A percentile compares a stretch with the other conserved stretches of the same genome.
phyloP scores from a whole-genome alignment of 2,329 filamentous ascomycete species.

The Plectosphaerella sp. region DNA sequence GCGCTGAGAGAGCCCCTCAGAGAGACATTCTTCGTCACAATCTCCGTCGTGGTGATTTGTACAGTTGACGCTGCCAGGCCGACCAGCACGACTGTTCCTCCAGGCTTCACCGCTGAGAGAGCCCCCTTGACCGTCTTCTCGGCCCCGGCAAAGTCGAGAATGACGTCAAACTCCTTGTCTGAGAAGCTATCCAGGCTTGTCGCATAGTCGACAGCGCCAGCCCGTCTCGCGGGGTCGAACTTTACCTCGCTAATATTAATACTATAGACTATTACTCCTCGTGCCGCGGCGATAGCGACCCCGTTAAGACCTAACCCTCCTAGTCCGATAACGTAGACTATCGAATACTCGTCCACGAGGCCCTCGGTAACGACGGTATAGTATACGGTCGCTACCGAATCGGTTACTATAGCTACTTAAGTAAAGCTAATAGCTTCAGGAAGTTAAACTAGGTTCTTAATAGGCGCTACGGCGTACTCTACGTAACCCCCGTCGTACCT shows the following conservation, averaged over 20 bases:
- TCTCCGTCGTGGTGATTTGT: neutral
- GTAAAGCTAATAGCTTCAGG: conserved; percentile 1
- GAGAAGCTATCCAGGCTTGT: neutral
- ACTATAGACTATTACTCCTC: conserved; percentile 4
- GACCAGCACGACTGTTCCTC: conserved; percentile 6
- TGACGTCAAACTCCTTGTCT: conserved; percentile 1
- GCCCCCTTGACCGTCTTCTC: conserved; percentile 4
- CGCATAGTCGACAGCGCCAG: conserved; percentile 2
- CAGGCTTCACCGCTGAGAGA: conserved; percentile 1
- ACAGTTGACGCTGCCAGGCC: conserved; percentile 4
- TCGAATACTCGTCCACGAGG: neutral
- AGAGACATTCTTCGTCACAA: conserved; percentile 3
- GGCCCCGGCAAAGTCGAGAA: conserved; percentile 8
- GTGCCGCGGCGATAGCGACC: conserved; percentile 2
- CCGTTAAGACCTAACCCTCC: conserved; percentile 7
- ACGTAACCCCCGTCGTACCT: conserved; percentile 7
- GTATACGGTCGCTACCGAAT: conserved; percentile 7
- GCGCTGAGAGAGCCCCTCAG: conserved; percentile 3
- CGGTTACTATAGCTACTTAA: conserved; percentile 4
- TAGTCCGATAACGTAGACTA: conserved; percentile 5
- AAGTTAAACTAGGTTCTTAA: conserved; percentile 3
- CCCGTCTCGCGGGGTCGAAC: conserved; percentile 2
- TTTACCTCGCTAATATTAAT: conserved; percentile 1
- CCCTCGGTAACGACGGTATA: conserved; percentile 10
- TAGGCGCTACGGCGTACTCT: conserved; percentile 2